These are phyloP conservation scores for Fragosphaeria purpurea DNA, from an alignment of 2,329 filamentous ascomycete species.

Conservation along the genomic window DNA sequence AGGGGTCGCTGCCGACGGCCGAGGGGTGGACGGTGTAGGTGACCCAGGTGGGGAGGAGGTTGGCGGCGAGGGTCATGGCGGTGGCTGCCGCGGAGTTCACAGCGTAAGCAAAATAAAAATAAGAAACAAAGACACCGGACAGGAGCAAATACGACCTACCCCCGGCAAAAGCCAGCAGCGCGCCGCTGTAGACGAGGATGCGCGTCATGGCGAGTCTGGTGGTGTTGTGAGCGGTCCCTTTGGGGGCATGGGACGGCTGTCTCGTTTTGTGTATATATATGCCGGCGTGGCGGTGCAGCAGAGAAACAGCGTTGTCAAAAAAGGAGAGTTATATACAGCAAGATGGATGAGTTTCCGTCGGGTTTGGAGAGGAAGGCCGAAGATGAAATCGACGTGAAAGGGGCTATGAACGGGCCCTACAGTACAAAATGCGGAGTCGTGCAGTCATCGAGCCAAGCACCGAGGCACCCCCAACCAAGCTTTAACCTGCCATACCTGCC, in stretches of 20 bases:
- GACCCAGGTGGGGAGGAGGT: slow-evolving; percentile 63
- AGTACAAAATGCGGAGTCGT: not conserved
- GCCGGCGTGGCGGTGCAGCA: no score
- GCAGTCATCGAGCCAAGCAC: no score
- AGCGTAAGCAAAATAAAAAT: not conserved
- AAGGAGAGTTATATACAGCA: not conserved
- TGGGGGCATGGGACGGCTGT: no score
- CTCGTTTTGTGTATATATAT: not conserved
- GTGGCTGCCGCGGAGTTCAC: slow-evolving; percentile 41
- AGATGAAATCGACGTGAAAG: not conserved
- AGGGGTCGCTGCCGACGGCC: slow-evolving; percentile 34
- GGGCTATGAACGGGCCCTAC: not conserved
- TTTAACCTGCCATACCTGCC: no score
- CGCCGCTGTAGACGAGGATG: slow-evolving; percentile 31
- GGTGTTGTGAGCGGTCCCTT: not conserved
- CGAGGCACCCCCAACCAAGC: no score
- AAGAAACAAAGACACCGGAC: not conserved
- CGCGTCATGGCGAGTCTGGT: slow-evolving; percentile 28
- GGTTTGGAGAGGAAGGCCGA: not conserved
- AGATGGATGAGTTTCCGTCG: not conserved
- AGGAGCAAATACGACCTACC: slow-evolving; percentile 24
- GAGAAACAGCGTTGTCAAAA: no score
- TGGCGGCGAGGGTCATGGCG: slow-evolving; percentile 59
- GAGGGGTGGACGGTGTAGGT: slow-evolving; percentile 43
- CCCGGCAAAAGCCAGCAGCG: slow-evolving; percentile 31